A percentile compares a stretch with the other conserved stretches of the same genome.
phyloP scores from a whole-genome alignment of 352 stramenopile genomes.

The Globisporangium solare region DNA sequence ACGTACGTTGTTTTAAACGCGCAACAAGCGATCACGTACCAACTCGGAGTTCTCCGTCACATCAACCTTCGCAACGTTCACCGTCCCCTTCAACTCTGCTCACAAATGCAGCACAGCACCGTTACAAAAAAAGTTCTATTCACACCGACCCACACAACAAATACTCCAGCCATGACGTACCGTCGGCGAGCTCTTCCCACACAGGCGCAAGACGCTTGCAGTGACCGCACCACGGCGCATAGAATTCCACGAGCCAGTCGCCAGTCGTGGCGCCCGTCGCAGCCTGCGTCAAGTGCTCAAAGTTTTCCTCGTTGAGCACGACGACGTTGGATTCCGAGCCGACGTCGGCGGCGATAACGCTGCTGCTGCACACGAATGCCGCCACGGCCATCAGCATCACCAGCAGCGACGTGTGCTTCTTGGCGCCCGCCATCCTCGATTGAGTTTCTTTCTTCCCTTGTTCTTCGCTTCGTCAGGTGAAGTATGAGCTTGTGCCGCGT shows the following conservation, averaged over 20 bases:
- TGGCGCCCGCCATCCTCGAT: neutral
- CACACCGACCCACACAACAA: constrained; percentile 1
- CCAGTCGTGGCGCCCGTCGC: constrained; percentile 88
- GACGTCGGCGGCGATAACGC: constrained; percentile 6
- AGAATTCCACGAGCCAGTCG: constrained; percentile 88
- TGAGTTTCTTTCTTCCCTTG: neutral
- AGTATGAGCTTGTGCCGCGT: neutral
- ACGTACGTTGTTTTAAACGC: neutral
- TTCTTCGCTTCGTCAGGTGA: neutral
- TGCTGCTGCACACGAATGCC: constrained; percentile 7
- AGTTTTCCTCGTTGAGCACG: constrained; percentile 64
- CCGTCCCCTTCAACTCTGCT: constrained; percentile 68
- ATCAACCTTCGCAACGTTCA: constrained; percentile 92
- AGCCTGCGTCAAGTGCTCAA: constrained; percentile 89
- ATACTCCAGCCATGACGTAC: constrained; percentile 19
- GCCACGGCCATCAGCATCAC: constrained; percentile 18
- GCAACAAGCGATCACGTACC: constrained; percentile 8
- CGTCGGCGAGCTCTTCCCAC: constrained; percentile 77
- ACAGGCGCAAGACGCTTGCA: constrained; percentile 55
- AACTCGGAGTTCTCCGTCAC: constrained; percentile 69
- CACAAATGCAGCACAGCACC: neutral
- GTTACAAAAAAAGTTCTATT: neutral
- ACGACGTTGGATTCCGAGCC: constrained; percentile 43
- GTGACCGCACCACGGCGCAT: constrained; percentile 72
- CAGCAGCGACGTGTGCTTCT: constrained; percentile 10